phyloP scores from a whole-genome alignment of 305 asterid species.

The Ruellia speciosa region DNA sequence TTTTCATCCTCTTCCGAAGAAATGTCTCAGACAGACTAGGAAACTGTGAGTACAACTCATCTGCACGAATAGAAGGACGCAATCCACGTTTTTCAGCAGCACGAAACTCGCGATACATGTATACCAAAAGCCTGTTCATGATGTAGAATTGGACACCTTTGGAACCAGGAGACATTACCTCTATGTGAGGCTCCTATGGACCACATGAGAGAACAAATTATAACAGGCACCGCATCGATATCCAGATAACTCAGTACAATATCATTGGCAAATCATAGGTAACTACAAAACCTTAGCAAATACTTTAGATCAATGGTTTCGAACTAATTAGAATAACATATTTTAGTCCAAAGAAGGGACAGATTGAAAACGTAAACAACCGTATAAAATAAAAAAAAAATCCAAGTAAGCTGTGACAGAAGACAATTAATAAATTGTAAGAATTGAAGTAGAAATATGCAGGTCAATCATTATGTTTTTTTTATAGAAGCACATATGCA shows the following conservation, averaged over 20 bases:
- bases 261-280: background rate
- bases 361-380: background rate
- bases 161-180: slow-evolving; percentile 93
- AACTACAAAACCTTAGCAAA: no score
- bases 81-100: slow-evolving; percentile 76
- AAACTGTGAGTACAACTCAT: slow-evolving; percentile 74
- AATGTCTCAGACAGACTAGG: slow-evolving; percentile 72
- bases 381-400: background rate
- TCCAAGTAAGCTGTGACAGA: background rate
- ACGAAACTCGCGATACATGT: slow-evolving; percentile 80
- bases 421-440: background rate
- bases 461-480: no score
- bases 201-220: slow-evolving; percentile 25
- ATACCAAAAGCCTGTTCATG: slow-evolving; percentile 82
- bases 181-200: slow-evolving; percentile 90
- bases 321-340: no score
- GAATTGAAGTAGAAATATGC: background rate
- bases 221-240: slow-evolving; percentile 19
- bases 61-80: slow-evolving; percentile 72
- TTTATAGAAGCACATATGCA: background rate
- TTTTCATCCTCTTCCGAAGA: slow-evolving; percentile 81
- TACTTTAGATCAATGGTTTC: no score
- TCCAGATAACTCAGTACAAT: slow-evolving; percentile 14
- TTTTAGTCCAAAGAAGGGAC: no score
- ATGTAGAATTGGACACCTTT: slow-evolving; percentile 72